Evolutionary conservation across 805 yeast genomes (phyloP).

Genomic region (Yamadazyma insecticola): DNA sequence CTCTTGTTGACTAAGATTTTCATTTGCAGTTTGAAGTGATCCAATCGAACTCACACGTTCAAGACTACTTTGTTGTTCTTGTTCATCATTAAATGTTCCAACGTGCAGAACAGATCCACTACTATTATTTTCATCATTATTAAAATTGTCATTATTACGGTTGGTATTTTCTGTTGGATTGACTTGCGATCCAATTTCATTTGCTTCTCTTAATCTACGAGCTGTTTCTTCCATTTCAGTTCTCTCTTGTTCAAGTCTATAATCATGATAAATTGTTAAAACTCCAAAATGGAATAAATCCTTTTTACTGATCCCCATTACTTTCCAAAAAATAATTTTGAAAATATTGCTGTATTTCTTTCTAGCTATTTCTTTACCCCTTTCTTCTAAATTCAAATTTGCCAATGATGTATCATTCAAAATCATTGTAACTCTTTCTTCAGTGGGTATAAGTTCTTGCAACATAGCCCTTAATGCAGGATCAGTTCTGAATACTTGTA

Average conservation of each 20-base stretch:
- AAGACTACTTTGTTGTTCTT: too few relatives aligned
- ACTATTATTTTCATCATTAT: too few relatives aligned
- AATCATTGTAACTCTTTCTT: constrained; percentile 40
- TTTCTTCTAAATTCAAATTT: constrained; percentile 39
- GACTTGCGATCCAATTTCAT: too few relatives aligned
- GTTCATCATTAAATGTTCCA: too few relatives aligned
- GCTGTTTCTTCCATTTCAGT: too few relatives aligned
- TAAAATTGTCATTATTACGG: too few relatives aligned
- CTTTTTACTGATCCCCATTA: constrained; percentile 49
- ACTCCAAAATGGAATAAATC: constrained; percentile 54
- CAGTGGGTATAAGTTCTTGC: constrained; percentile 36
- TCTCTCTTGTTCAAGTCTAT: constrained; percentile 11
- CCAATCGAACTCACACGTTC: too few relatives aligned
- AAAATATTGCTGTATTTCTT: constrained; percentile 25
- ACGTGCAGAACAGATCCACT: too few relatives aligned
- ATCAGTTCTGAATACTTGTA: constrained; percentile 32
- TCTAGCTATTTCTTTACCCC: constrained; percentile 38
- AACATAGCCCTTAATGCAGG: constrained; percentile 32
- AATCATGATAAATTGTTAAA: constrained; percentile 12
- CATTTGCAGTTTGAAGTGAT: too few relatives aligned
- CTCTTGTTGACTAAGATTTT: too few relatives aligned
- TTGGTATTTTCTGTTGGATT: too few relatives aligned
- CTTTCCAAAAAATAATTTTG: constrained; percentile 44
- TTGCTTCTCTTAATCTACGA: too few relatives aligned
- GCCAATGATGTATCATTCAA: constrained; percentile 26